These are phyloP conservation scores for Santalum album DNA, from an alignment of 164 flowering plant species.

Conservation along the genomic window DNA sequence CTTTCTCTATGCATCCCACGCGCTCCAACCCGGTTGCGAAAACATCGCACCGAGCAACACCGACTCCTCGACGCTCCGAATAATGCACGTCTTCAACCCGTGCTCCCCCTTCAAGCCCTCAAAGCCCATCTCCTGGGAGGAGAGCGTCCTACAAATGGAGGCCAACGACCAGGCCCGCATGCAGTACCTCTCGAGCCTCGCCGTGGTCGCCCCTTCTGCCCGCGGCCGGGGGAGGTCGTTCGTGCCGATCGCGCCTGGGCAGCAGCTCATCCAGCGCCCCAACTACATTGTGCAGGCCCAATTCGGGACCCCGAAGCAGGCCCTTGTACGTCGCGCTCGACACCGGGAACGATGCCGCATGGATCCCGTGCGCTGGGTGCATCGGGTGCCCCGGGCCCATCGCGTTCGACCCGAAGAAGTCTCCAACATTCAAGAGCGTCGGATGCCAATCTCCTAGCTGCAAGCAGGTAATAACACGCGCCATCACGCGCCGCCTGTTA, in stretches of 20 bases:
- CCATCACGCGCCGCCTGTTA: not conserved
- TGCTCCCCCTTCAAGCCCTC: constrained; percentile 40
- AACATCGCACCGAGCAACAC: too few relatives aligned
- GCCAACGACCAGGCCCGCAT: constrained; percentile 32
- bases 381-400: constrained; percentile 52
- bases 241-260: constrained; percentile 72
- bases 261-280: constrained; percentile 57
- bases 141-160: constrained; percentile 30
- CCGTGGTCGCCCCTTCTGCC: constrained; percentile 29
- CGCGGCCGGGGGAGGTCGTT: constrained; percentile 33
- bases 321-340: constrained; percentile 75
- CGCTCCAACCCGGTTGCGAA: too few relatives aligned
- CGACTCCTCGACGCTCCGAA: constrained; percentile 40
- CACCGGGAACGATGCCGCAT: constrained; percentile 78
- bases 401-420: constrained; percentile 32
- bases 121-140: constrained; percentile 31
- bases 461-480: constrained; percentile 42
- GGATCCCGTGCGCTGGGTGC: constrained; percentile 87
- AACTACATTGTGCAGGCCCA: constrained; percentile 61
- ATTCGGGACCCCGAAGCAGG: constrained; percentile 77
- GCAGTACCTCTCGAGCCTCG: constrained; percentile 35
- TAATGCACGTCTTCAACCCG: constrained; percentile 49
- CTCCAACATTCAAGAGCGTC: constrained; percentile 47
- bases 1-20: too few relatives aligned
- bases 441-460: constrained; percentile 59